Percentiles rank a stretch among this genome's conserved stretches.
phyloP scores from a whole-genome alignment of 2,329 filamentous ascomycete genomes.

The Microdochium nivale region DNA sequence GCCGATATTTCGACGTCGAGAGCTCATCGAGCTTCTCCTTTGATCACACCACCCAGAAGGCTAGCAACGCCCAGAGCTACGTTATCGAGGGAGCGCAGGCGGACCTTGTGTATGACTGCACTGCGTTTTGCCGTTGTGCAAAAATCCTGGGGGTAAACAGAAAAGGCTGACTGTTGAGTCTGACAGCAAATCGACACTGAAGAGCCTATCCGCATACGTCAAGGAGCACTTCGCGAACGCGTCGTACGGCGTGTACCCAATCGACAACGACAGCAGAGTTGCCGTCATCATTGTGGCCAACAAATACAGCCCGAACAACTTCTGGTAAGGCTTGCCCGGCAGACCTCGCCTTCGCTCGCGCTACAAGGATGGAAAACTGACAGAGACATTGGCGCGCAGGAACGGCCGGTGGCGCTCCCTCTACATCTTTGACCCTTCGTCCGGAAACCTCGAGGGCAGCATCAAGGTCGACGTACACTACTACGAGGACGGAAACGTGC shows the following conservation, averaged over 20 bases:
- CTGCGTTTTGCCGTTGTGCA: no score
- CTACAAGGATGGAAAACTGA: not conserved
- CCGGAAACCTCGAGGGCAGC: conserved; percentile 60
- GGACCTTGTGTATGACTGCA: conserved; percentile 75
- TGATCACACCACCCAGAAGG: conserved; percentile 77
- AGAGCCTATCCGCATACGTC: conserved; percentile 66
- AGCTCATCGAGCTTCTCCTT: conserved; percentile 83
- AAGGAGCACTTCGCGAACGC: conserved; percentile 83
- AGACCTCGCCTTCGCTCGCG: not conserved
- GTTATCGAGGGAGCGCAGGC: conserved; percentile 66
- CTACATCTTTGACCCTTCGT: conserved; percentile 70
- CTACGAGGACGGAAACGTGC: conserved; percentile 98
- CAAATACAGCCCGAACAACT: conserved; percentile 97
- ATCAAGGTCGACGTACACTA: conserved; percentile 97
- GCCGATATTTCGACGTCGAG: conserved; percentile 84
- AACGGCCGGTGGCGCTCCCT: conserved; percentile 93
- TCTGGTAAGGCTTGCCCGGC: conserved; percentile 53
- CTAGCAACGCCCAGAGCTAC: conserved; percentile 73
- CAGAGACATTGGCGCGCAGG: conserved; percentile 37
- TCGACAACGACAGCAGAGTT: conserved; percentile 64
- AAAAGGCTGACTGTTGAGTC: conserved; percentile 1
- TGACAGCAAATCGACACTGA: conserved; percentile 71
- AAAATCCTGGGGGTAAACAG: not conserved
- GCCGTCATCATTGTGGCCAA: conserved; percentile 83
- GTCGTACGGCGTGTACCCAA: conserved; percentile 75